Conservation (phyloP, 148 eudicot genomes). For the Nepenthes mirabilis region DNA sequence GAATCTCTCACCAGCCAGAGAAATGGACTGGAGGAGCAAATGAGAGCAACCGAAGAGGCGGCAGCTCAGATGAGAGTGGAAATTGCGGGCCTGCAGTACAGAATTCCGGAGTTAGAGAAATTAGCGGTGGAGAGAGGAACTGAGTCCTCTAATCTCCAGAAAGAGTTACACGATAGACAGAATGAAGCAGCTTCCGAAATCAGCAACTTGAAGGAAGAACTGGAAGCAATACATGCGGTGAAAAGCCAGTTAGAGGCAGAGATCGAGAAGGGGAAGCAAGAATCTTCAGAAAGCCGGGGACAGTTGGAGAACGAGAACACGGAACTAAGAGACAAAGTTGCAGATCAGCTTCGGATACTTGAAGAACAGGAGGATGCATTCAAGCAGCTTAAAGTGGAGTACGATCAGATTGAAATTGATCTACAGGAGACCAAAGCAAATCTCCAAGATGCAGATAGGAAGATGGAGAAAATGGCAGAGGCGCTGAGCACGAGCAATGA, state of each 20-base stretch:
- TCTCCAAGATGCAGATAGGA: constrained; percentile 32
- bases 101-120: constrained; percentile 38
- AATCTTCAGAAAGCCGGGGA: constrained; percentile 9
- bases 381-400: constrained; percentile 18
- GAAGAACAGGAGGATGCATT: constrained; percentile 27
- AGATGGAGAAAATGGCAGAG: constrained; percentile 29
- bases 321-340: constrained; percentile 3
- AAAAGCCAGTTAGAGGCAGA: constrained; percentile 38
- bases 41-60: constrained; percentile 11
- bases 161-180: constrained; percentile 6
- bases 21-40: constrained; percentile 30
- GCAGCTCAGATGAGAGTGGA: constrained; percentile 12
- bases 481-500: constrained; percentile 20
- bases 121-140: constrained; percentile 24
- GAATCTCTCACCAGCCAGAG: constrained; percentile 30
- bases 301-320: constrained; percentile 5
- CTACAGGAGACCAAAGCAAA: constrained; percentile 26
- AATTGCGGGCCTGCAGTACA: constrained; percentile 18
- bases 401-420: constrained; percentile 21
- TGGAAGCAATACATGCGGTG: constrained; percentile 21
- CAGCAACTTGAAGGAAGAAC: constrained; percentile 16
- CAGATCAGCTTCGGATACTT: constrained; percentile 15
- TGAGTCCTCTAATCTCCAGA: constrained; percentile 25
- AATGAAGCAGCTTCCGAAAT: too few relatives aligned
- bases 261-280: constrained; percentile 19